These are phyloP conservation scores for Arthrobotrys conoides DNA, from an alignment of 2,329 filamentous ascomycete genomes.

Conservation along the genomic window DNA sequence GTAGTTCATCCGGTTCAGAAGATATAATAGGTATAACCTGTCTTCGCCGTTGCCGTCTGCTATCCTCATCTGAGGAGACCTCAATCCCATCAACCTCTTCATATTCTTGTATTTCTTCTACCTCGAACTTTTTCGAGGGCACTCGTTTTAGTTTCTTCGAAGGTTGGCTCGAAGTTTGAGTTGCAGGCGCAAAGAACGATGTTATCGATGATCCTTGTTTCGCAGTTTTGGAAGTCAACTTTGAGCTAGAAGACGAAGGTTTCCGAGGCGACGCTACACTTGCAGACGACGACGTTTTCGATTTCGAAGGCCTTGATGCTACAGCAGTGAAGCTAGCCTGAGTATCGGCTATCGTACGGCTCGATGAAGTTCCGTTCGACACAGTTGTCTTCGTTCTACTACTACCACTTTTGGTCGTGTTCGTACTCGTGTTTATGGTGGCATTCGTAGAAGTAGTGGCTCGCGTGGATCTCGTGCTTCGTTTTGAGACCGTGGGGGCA, in stretches of 20 bases:
- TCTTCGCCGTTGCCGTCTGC: slow-evolving; percentile 25
- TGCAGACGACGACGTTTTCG: slow-evolving; percentile 26
- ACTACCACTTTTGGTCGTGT: slow-evolving; percentile 12
- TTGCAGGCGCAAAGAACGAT: slow-evolving; percentile 48
- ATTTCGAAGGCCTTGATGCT: slow-evolving; percentile 21
- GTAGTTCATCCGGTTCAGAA: slow-evolving; percentile 57
- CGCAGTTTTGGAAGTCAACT: slow-evolving; percentile 23
- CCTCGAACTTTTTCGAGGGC: slow-evolving; percentile 36
- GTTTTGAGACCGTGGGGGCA: slow-evolving; percentile 14
- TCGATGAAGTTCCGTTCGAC: slow-evolving; percentile 25
- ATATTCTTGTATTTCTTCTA: slow-evolving; percentile 47
- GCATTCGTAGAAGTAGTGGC: slow-evolving; percentile 41
- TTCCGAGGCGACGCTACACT: slow-evolving; percentile 44
- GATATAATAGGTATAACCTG: slow-evolving; percentile 57
- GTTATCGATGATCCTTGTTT: slow-evolving; percentile 43
- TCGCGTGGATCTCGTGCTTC: slow-evolving; percentile 52
- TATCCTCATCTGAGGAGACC: slow-evolving; percentile 49
- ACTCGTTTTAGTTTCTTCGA: slow-evolving; percentile 24
- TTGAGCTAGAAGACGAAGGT: background rate
- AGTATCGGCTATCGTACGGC: background rate
- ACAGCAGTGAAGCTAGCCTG: background rate
- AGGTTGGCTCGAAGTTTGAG: slow-evolving; percentile 44
- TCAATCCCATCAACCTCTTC: slow-evolving; percentile 57
- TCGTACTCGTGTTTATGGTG: slow-evolving; percentile 28
- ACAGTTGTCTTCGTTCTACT: background rate